Evolutionary conservation across 345 rosid species (phyloP).

Genomic region (Citrus glauca): DNA sequence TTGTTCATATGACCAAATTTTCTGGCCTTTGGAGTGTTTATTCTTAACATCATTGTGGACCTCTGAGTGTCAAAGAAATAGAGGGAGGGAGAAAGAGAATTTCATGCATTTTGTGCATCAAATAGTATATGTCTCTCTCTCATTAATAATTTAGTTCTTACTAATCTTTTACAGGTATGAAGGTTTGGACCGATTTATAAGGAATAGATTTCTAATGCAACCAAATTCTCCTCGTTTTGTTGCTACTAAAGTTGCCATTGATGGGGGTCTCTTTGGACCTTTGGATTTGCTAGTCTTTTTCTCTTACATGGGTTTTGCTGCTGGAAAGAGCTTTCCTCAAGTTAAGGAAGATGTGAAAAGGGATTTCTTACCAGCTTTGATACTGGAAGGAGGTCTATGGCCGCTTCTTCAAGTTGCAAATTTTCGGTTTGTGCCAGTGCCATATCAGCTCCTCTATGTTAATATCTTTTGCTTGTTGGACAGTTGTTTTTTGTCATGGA

Average conservation of each 20-base stretch:
- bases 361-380: constrained; percentile 87
- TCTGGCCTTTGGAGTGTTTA: background rate
- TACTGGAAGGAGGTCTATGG: constrained; percentile 81
- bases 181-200: constrained; percentile 70
- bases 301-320: constrained; percentile 79
- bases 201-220: constrained; percentile 46
- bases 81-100: background rate
- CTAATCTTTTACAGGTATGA: constrained; percentile 53
- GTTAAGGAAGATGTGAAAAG: constrained; percentile 84
- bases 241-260: constrained; percentile 85
- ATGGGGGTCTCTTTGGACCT: constrained; percentile 88
- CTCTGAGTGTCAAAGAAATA: background rate
- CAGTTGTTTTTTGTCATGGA: constrained; percentile 82
- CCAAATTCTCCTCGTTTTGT: constrained; percentile 71
- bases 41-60: background rate
- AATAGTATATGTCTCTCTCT: background rate
- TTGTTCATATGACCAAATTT: background rate
- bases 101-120: background rate
- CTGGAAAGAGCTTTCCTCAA: constrained; percentile 60
- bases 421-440: constrained; percentile 80
- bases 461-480: constrained; percentile 85
- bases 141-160: background rate
- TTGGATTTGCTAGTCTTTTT: constrained; percentile 77
- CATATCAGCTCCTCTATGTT: constrained; percentile 84
- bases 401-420: constrained; percentile 81